These are phyloP conservation scores for Toxicodendron radicans DNA, from an alignment of 345 rosid genomes.

Conservation along the genomic window DNA sequence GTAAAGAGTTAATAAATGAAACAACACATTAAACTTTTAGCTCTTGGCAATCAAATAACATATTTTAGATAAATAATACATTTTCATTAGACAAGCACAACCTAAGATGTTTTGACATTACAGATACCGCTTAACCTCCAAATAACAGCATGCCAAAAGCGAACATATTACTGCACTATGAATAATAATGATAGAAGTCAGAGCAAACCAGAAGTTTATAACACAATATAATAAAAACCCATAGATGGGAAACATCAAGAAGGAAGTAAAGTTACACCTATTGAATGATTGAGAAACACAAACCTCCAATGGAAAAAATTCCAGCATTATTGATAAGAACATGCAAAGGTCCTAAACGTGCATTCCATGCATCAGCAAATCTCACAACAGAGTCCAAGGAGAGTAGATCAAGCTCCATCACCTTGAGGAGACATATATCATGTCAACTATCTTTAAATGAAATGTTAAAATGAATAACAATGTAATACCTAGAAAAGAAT, in stretches of 20 bases:
- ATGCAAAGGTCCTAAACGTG: slow-evolving; percentile 63
- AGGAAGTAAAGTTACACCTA: neutral
- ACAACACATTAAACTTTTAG: too few relatives aligned
- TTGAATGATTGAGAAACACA: slow-evolving; percentile 10
- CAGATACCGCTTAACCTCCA: neutral
- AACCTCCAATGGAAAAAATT: slow-evolving; percentile 94
- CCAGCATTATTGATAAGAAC: slow-evolving; percentile 93
- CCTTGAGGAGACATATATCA: slow-evolving; percentile 36
- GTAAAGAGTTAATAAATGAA: too few relatives aligned
- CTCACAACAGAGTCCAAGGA: slow-evolving; percentile 76
- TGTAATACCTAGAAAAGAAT: neutral
- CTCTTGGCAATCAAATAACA: neutral
- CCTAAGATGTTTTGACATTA: neutral
- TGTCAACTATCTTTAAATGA: slow-evolving; percentile 20
- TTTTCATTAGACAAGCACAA: neutral
- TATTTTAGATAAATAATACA: neutral
- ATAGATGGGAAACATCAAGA: neutral
- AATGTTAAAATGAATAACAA: neutral
- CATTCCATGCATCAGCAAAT: slow-evolving; percentile 75
- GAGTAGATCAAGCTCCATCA: slow-evolving; percentile 94
- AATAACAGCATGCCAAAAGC: neutral
- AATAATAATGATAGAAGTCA: neutral
- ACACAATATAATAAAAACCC: neutral
- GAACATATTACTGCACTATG: neutral
- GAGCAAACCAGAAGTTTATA: neutral